Percentiles rank a stretch among this genome's conserved stretches.
Conservation (phyloP, 1,139 yeast genomes). For the Yamadazyma membranifaciens region DNA sequence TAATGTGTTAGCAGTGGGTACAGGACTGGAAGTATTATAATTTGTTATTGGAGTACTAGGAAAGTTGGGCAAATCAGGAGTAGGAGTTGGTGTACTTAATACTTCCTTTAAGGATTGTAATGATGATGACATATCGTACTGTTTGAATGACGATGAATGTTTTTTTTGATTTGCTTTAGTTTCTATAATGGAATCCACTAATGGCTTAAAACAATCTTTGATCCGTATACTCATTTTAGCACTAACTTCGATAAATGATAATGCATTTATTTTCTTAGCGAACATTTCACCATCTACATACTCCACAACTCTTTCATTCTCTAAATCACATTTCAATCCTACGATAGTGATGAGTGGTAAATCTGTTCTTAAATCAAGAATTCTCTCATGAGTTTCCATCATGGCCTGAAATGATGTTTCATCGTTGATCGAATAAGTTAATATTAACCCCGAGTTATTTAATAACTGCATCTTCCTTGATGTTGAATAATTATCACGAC, state of each 20-base stretch:
- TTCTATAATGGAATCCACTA: conserved; percentile 17
- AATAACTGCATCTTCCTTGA: conserved; percentile 26
- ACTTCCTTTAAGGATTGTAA: conserved; percentile 12
- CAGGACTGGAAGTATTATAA: conserved; percentile 1
- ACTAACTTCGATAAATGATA: conserved; percentile 31
- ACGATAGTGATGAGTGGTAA: conserved; percentile 32
- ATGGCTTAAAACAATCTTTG: conserved; percentile 28
- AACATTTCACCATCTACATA: conserved; percentile 29
- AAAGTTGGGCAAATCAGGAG: neutral
- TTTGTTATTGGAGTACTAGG: neutral
- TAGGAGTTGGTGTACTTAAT: conserved; percentile 5
- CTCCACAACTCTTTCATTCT: conserved; percentile 24
- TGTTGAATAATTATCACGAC: conserved; percentile 27
- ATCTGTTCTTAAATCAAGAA: conserved; percentile 18
- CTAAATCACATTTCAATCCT: conserved; percentile 33
- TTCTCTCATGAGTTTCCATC: conserved; percentile 26
- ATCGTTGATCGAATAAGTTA: conserved; percentile 31
- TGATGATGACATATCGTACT: conserved; percentile 7
- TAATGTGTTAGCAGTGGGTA: neutral
- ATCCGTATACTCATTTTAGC: conserved; percentile 22
- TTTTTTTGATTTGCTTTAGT: conserved; percentile 6
- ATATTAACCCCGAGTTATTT: conserved; percentile 30
- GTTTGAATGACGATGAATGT: conserved; percentile 1
- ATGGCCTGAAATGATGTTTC: conserved; percentile 27
- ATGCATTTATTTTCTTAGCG: conserved; percentile 27